Conservation (phyloP, 73 alveolate genomes). For the Paraurostyla sp. region DNA sequence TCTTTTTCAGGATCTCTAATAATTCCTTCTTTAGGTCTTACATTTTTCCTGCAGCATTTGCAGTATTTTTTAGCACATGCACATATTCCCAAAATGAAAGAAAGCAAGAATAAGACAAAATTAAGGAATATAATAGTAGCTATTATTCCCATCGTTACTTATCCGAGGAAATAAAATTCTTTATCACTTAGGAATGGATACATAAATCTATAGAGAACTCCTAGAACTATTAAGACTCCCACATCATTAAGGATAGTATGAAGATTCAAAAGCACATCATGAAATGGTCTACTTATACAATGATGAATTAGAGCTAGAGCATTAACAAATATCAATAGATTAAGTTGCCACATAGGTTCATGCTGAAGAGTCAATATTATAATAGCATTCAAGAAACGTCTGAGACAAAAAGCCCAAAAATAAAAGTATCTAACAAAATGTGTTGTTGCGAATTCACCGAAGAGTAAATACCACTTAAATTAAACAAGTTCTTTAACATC, state of each 20-base stretch:
- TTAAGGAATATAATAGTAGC: neutral
- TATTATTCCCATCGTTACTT: neutral
- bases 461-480: neutral
- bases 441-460: constrained; percentile 4
- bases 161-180: neutral
- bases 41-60: constrained; percentile 28
- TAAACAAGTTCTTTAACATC: constrained; percentile 5
- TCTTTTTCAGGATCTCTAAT: constrained; percentile 7
- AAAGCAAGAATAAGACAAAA: neutral
- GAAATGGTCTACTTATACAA: constrained; percentile 23
- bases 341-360: neutral
- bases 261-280: constrained; percentile 29
- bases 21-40: neutral
- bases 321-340: constrained; percentile 12
- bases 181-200: constrained; percentile 5
- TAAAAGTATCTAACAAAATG: constrained; percentile 16
- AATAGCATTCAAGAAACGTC: constrained; percentile 3
- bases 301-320: constrained; percentile 20
- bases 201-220: constrained; percentile 3
- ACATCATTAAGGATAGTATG: constrained; percentile 38
- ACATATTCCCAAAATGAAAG: constrained; percentile 14
- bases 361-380: neutral
- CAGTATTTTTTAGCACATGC: neutral
- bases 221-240: neutral
- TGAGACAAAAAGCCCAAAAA: constrained; percentile 37